Evolutionary conservation across 352 stramenopile genomes (phyloP).

Genomic region (Globisporangium ultimum): DNA sequence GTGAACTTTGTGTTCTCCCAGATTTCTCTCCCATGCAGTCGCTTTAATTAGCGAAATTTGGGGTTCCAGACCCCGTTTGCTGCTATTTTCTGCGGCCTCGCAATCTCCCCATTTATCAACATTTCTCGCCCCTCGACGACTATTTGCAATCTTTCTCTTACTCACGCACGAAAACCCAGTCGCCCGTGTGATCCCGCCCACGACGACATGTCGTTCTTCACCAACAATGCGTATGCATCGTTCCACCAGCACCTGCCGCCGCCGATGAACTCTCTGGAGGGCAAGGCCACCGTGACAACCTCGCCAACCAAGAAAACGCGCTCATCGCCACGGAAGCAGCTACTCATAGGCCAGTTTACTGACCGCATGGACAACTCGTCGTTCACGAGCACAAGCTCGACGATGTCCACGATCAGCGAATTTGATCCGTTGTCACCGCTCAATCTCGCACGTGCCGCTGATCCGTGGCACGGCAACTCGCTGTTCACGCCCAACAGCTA

Average conservation of each 20-base stretch:
- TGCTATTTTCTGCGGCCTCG: background rate
- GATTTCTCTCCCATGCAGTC: too few relatives aligned
- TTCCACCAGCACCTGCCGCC: conserved; percentile 21
- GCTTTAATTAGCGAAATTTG: background rate
- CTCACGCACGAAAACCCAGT: background rate
- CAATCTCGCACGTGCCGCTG: conserved; percentile 39
- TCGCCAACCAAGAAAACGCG: background rate
- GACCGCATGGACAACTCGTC: conserved; percentile 23
- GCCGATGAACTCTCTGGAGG: conserved; percentile 4
- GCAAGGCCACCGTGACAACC: background rate
- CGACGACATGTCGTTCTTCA: conserved; percentile 38
- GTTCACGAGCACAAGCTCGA: conserved; percentile 28
- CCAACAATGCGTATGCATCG: conserved; percentile 31
- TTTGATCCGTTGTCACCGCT: conserved; percentile 48
- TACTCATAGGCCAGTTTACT: background rate
- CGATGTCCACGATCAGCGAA: conserved; percentile 31
- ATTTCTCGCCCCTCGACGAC: background rate
- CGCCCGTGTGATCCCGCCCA: too few relatives aligned
- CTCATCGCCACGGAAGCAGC: conserved; percentile 1
- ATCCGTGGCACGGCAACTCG: conserved; percentile 52
- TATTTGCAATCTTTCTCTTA: background rate
- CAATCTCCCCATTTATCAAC: background rate
- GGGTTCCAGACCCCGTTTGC: background rate
- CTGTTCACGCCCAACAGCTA: conserved; percentile 18
- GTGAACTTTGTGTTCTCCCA: too few relatives aligned